Percentiles rank a stretch among this genome's conserved stretches.
Evolutionary conservation across 2,329 filamentous ascomycete genomes (phyloP).

Genomic region (Talaromyces rugulosus): DNA sequence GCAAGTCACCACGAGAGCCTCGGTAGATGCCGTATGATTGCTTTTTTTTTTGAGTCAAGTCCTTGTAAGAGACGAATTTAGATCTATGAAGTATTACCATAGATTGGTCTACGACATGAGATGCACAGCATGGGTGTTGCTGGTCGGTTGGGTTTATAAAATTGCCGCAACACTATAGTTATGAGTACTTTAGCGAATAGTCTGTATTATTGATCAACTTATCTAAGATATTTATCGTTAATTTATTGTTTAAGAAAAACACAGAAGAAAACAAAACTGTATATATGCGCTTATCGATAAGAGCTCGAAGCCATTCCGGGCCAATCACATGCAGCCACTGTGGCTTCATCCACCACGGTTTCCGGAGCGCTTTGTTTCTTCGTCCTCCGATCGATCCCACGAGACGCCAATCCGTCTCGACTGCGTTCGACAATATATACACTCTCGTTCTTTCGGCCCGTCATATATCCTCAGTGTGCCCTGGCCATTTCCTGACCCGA

Average conservation of each 20-base stretch:
- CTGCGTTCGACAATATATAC: background rate
- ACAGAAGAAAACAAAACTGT: background rate
- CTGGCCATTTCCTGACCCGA: background rate
- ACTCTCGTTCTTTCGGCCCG: background rate
- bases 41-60: background rate
- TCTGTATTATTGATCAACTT: background rate
- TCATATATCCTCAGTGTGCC: background rate
- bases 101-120: background rate
- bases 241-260: background rate
- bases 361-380: background rate
- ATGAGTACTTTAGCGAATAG: background rate
- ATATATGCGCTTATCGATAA: conserved; percentile 4
- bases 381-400: background rate
- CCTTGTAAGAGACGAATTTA: background rate
- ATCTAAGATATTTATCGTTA: background rate
- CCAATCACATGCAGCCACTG: conserved; percentile 7
- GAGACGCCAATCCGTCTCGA: background rate
- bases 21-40: conserved; percentile 67
- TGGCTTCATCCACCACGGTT: background rate
- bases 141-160: background rate
- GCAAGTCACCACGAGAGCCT: conserved; percentile 73
- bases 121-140: background rate
- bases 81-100: background rate
- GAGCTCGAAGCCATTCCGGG: background rate
- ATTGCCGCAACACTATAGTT: background rate